phyloP scores from a whole-genome alignment of 2,329 filamentous ascomycete species.

The Chaetomium sp. region DNA sequence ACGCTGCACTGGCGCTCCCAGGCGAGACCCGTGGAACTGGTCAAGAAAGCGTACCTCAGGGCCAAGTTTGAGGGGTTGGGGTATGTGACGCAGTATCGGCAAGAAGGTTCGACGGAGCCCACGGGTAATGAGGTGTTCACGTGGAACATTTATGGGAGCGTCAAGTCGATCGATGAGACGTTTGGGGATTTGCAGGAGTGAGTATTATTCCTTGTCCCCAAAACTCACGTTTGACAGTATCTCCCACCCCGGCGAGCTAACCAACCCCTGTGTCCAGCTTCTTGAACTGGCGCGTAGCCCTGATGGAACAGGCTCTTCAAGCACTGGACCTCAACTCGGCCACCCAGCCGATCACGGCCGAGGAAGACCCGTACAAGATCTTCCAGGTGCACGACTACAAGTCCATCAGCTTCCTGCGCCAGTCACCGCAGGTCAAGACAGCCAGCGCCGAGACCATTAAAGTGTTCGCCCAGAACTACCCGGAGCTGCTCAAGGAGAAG shows the following conservation, averaged over 20 bases:
- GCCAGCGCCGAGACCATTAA: constrained; percentile 76
- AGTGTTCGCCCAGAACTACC: constrained; percentile 75
- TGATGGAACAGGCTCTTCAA: constrained; percentile 81
- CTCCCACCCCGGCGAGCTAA: not conserved
- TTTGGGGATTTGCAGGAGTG: constrained; percentile 80
- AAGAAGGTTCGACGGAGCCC: constrained; percentile 29
- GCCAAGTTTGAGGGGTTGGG: constrained; percentile 72
- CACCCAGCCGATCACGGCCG: constrained; percentile 64
- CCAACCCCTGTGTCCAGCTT: constrained; percentile 50
- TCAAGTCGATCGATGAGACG: constrained; percentile 72
- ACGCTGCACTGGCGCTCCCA: constrained; percentile 79
- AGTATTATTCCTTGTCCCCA: constrained; percentile 29
- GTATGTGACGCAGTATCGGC: constrained; percentile 67
- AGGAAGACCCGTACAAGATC: constrained; percentile 80
- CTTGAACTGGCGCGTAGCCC: constrained; percentile 78
- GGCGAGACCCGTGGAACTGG: constrained; percentile 62
- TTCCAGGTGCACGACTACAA: constrained; percentile 92
- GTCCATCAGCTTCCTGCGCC: constrained; percentile 76
- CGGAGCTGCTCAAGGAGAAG: constrained; percentile 81
- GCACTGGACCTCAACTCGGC: constrained; percentile 65
- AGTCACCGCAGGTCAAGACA: constrained; percentile 68
- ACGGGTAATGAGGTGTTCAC: constrained; percentile 61
- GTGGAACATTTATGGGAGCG: constrained; percentile 89
- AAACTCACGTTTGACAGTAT: not conserved
- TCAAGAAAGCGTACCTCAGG: constrained; percentile 57